A percentile compares a stretch with the other conserved stretches of the same genome.
phyloP scores from a whole-genome alignment of 164 flowering plant species.

The Dillenia suffruticosa region DNA sequence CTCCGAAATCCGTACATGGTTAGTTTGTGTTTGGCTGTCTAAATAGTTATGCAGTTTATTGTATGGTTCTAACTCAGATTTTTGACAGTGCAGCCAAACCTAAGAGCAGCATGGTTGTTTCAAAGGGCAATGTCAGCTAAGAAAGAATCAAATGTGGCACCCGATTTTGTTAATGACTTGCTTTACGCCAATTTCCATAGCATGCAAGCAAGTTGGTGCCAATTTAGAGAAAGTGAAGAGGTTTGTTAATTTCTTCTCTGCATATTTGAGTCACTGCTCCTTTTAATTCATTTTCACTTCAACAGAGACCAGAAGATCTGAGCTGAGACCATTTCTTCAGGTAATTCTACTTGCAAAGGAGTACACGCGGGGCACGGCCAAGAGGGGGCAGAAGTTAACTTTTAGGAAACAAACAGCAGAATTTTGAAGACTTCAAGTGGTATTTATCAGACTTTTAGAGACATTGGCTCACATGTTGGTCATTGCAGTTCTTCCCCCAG shows the following conservation, averaged over 20 bases:
- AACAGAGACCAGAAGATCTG: constrained; percentile 85
- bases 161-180: constrained; percentile 83
- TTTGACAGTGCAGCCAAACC: constrained; percentile 70
- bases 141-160: constrained; percentile 49
- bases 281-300: constrained; percentile 9
- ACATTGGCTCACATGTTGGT: too few relatives aligned
- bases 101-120: constrained; percentile 93
- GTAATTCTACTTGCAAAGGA: constrained; percentile 22
- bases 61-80: neutral
- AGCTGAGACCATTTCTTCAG: constrained; percentile 95
- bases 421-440: too few relatives aligned
- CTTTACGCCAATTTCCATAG: constrained; percentile 69
- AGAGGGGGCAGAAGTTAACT: too few relatives aligned
- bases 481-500: too few relatives aligned
- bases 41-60: constrained; percentile 3
- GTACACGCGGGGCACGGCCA: too few relatives aligned
- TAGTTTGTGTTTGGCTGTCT: constrained; percentile 16
- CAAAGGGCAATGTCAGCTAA: constrained; percentile 98
- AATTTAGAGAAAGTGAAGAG: neutral
- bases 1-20: constrained; percentile 94
- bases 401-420: too few relatives aligned
- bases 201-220: constrained; percentile 61
- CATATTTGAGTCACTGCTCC: neutral
- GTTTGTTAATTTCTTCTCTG: neutral
- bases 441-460: too few relatives aligned